Evolutionary conservation across 2,329 filamentous ascomycete species (phyloP), one percentile per base, ranked within the genome.

Genomic region (Massarina eburnea): DNA sequence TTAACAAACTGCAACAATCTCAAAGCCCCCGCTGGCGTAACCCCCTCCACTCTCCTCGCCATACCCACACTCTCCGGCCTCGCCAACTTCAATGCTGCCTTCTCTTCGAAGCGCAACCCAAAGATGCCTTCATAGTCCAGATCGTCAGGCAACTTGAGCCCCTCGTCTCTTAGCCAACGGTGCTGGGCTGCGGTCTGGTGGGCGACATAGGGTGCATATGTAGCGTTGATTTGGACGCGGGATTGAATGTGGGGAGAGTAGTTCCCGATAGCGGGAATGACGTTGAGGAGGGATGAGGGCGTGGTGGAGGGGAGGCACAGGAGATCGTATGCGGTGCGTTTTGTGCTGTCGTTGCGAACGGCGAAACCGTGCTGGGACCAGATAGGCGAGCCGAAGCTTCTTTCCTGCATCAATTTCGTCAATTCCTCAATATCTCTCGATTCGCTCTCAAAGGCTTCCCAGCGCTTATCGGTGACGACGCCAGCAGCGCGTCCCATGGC

Each of bases 31-130:
- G 70, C 66, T 1, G 77, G 76, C 48, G 77, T 80, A n/a, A 79
- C 78, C 2, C 92, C 92, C 70, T 99, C 94, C 9, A 96, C 82
- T 12, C 94, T 76, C 39, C 90, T 79, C 24, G 92, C 92, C 78
- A 96, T 94, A 0, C 89, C 92, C 18, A 99, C 77, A 49, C 83
- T 95, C 71, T 95, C 89, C 0, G 94, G 94, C 41, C 82, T 76
- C 1, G 89, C 87, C 2, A 77, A 74, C 47, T 81, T 79, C 27
- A 99, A 76, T 3, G 86, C 79, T 21, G 82, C 78, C 69, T 82
- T 85, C 74, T 97, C 94, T 47, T 89, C 91, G 29, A 83, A 80
- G 45, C 88, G 91, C 41, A 99, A 75, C 0, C 91, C 91, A 26
- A 80, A 75, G 1, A 99, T 79, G 10, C 70, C 60, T 34, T 82